Percentiles rank a stretch among this genome's conserved stretches.
phyloP scores from a whole-genome alignment of 768 basidiomycete genomes.

The Leucosporidium scottii region DNA sequence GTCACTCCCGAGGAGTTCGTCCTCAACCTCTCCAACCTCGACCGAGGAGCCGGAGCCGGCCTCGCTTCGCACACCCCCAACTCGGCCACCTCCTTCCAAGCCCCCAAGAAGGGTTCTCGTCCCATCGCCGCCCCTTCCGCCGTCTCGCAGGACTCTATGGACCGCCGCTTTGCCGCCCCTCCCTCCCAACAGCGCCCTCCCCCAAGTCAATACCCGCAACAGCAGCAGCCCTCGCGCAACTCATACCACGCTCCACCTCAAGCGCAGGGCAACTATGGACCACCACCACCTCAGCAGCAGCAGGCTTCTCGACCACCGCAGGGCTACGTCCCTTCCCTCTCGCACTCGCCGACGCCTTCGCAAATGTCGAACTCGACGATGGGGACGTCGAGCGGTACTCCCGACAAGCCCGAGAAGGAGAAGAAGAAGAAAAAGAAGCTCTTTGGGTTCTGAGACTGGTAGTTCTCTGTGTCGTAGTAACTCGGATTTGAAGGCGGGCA shows the following conservation, averaged over 20 bases:
- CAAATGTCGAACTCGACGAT: neutral
- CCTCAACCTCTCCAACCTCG: slow-evolving; percentile 78
- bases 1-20: slow-evolving; percentile 75
- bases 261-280: neutral
- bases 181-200: neutral
- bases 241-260: neutral
- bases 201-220: neutral
- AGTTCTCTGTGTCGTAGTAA: neutral
- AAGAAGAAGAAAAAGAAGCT: slow-evolving; percentile 21
- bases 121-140: neutral
- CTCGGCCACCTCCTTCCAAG: slow-evolving; percentile 41
- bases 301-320: neutral
- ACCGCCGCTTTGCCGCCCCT: neutral
- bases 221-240: neutral
- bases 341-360: neutral
- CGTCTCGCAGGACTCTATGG: neutral
- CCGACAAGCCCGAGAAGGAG: neutral
- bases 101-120: slow-evolving; percentile 7
- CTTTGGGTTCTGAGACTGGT: slow-evolving; percentile 11
- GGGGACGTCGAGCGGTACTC: neutral
- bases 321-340: neutral
- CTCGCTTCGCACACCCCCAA: slow-evolving; percentile 41
- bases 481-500: no score
- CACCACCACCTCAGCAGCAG: neutral
- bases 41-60: slow-evolving; percentile 64